Conservation (phyloP, 1,284 basidiomycete species). For the Cryptococcus floricola region DNA sequence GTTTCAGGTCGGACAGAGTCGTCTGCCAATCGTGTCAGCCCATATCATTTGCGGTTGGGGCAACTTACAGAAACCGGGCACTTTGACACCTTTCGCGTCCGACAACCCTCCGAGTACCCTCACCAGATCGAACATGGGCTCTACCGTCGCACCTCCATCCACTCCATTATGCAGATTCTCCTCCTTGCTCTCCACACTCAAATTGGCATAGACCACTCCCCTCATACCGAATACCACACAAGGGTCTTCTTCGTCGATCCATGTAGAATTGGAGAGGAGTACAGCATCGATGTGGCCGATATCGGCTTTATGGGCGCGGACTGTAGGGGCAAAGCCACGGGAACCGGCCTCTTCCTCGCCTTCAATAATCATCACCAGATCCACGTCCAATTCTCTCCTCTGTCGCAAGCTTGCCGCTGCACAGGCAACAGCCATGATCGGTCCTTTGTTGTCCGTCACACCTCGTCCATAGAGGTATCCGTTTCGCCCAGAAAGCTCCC, state of each 20-base stretch:
- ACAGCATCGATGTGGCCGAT: slow-evolving; percentile 85
- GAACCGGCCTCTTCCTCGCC: slow-evolving; percentile 96
- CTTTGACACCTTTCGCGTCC: slow-evolving; percentile 60
- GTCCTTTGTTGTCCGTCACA: slow-evolving; percentile 87
- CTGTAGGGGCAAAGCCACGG: slow-evolving; percentile 72
- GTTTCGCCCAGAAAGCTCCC: slow-evolving; percentile 74
- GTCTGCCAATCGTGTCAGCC: slow-evolving; percentile 53
- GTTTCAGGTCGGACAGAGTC: slow-evolving; percentile 66
- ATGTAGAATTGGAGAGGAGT: slow-evolving; percentile 84
- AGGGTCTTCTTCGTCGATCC: slow-evolving; percentile 91
- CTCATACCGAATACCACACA: slow-evolving; percentile 93
- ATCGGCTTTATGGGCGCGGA: slow-evolving; percentile 64
- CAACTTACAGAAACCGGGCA: slow-evolving; percentile 79
- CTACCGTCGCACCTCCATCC: slow-evolving; percentile 79
- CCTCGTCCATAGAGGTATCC: slow-evolving; percentile 90
- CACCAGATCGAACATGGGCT: slow-evolving; percentile 94
- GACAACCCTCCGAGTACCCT: slow-evolving; percentile 71
- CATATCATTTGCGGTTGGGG: neutral
- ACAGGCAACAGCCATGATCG: slow-evolving; percentile 84
- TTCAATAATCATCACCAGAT: slow-evolving; percentile 87
- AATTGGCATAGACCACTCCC: slow-evolving; percentile 65
- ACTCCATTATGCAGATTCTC: slow-evolving; percentile 59
- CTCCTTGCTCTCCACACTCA: slow-evolving; percentile 60
- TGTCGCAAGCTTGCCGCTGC: slow-evolving; percentile 78
- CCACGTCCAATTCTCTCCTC: slow-evolving; percentile 69